Conservation (phyloP, 305 asterid species). For the Fraxinus paxiana region DNA sequence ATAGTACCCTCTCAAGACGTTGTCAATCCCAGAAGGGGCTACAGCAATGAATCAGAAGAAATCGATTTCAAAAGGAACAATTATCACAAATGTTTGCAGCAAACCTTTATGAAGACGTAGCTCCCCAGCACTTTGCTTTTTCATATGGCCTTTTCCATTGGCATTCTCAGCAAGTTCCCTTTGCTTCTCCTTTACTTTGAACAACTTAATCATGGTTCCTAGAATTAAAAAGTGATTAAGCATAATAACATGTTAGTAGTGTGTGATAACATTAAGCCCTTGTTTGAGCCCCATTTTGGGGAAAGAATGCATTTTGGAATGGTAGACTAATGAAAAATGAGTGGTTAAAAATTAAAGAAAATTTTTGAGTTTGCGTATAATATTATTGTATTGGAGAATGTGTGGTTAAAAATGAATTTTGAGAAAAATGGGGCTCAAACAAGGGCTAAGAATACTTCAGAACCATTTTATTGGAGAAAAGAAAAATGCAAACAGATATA, state of each 20-base stretch:
- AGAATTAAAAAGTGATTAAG: not conserved
- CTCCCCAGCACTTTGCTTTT: conserved; percentile 36
- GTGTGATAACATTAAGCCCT: not conserved
- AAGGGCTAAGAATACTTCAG: not conserved
- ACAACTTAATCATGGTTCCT: conserved; percentile 38
- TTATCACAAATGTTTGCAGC: not conserved
- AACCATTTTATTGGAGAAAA: not conserved
- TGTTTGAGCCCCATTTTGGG: no score
- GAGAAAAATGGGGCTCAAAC: no score
- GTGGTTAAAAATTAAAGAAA: no score
- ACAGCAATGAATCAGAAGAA: not conserved
- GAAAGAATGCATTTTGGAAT: no score
- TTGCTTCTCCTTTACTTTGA: conserved; percentile 38
- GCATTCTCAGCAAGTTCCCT: conserved; percentile 23
- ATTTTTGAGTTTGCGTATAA: no score
- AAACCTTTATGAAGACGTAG: conserved; percentile 37
- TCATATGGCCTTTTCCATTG: conserved; percentile 19
- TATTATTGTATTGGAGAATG: no score
- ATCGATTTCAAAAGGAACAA: not conserved
- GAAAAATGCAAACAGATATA: not conserved
- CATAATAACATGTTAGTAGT: not conserved
- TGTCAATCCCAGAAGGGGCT: not conserved
- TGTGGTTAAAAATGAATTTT: no score
- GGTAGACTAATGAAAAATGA: no score
- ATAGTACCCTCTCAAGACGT: not conserved